Evolutionary conservation across 768 basidiomycete genomes (phyloP).

Genomic region (Mycena amicta): DNA sequence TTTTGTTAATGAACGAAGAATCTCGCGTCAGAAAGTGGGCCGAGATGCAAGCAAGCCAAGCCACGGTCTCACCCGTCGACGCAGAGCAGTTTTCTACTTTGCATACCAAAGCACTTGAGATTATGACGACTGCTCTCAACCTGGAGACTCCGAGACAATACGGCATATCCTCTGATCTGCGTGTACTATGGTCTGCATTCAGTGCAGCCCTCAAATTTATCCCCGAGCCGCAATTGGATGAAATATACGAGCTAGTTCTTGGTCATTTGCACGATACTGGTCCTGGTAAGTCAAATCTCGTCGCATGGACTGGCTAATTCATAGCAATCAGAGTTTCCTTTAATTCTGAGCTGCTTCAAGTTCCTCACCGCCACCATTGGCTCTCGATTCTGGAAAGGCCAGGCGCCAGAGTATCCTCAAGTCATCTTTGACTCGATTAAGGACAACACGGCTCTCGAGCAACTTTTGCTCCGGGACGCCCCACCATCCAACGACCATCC

Average conservation of each 20-base stretch:
- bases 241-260: constrained; percentile 46
- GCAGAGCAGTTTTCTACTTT: constrained; percentile 47
- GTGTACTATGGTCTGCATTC: constrained; percentile 57
- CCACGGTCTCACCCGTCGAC: constrained; percentile 46
- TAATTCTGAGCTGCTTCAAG: constrained; percentile 60
- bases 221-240: constrained; percentile 41
- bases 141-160: neutral
- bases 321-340: constrained; percentile 48
- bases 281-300: constrained; percentile 50
- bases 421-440: constrained; percentile 83
- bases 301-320: constrained; percentile 10
- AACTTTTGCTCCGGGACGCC: constrained; percentile 41
- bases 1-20: constrained; percentile 56
- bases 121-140: constrained; percentile 38
- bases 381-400: constrained; percentile 65
- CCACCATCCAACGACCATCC: constrained; percentile 35
- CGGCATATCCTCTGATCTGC: constrained; percentile 28
- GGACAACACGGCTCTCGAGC: constrained; percentile 64
- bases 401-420: constrained; percentile 72
- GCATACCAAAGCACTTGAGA: constrained; percentile 49
- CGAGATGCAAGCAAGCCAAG: constrained; percentile 42
- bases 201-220: constrained; percentile 50
- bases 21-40: constrained; percentile 63
- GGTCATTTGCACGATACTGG: constrained; percentile 64
- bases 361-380: constrained; percentile 62